Evolutionary conservation across 306 rosid genomes (phyloP), one percentile per base, ranked within the genome.

Genomic region (Hylodesmum podocarpum): DNA sequence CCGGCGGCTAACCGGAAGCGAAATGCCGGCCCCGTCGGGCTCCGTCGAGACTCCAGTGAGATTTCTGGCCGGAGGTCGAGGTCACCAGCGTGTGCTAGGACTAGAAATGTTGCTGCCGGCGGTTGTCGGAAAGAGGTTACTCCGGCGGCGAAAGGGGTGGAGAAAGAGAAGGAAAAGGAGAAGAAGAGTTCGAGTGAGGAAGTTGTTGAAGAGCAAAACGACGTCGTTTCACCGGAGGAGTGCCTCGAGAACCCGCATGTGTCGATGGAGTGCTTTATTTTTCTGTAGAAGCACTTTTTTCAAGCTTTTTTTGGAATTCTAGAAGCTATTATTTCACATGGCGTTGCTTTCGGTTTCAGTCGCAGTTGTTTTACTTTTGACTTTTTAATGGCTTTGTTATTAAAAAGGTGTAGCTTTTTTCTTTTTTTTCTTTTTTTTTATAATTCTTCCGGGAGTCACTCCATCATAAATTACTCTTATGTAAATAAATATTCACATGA

Each of bases 251-350:
- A 91, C 22, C 98, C 98, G 7, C 87, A 83, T 24, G 96, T 94
- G 54, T 86, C 97, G 10, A 78, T 95, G 75, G 99, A 95, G 82
- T 95, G 99, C 86, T 95, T 95, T 83, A 95, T 95, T 86, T 95
- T 95, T 81, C 88, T 95, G 87, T 95, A 95, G 84, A 39, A 37
- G 29, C 77, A 66, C 79, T 50, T 47, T 57, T 80, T 43, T 55
- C 7, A 12, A 34, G 27, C 43, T 54, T 70, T 81, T 81, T 65
- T 65, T 39, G 33, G 69, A 47, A 64, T 46, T 75, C 57, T 50
- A 54, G 79, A 31, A 74, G 65, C 57, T 39, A 50, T 74, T 66
- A 73, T 59, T 61, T 76, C 83, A 65, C 72, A 65, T 43, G 72
- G 57, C 19, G 10, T 78, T 54, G 73, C 59, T 77, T 75, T 75